Evolutionary conservation across 345 rosid genomes (phyloP).

Genomic region (Salix arbutifolia): DNA sequence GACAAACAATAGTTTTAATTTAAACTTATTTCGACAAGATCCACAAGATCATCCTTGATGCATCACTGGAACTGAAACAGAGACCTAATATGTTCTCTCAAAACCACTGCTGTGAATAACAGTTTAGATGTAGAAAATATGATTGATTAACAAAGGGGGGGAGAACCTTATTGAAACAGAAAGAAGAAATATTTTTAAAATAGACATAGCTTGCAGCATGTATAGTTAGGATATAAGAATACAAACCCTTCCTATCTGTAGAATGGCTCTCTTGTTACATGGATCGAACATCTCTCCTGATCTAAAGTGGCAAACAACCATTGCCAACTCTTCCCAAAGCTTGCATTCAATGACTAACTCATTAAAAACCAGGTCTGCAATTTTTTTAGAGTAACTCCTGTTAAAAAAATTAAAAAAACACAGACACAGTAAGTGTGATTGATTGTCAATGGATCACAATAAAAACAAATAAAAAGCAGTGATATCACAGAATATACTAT

Average conservation of each 20-base stretch:
- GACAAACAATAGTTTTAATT: too few species aligned
- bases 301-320: conserved; percentile 32
- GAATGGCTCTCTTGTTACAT: conserved; percentile 46
- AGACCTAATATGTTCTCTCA: too few species aligned
- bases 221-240: conserved; percentile 12
- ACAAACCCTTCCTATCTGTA: conserved; percentile 50
- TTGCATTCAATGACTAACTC: conserved; percentile 56
- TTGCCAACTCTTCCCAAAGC: conserved; percentile 56
- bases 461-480: not conserved
- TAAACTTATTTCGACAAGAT: too few species aligned
- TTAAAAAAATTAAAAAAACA: conserved; percentile 9
- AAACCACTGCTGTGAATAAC: too few species aligned
- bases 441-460: not conserved
- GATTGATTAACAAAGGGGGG: too few species aligned
- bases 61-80: too few species aligned
- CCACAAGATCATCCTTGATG: too few species aligned
- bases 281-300: conserved; percentile 56
- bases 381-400: conserved; percentile 49
- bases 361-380: conserved; percentile 50
- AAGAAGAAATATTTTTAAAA: not conserved
- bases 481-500: not conserved
- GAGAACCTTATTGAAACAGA: not conserved
- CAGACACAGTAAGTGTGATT: not conserved
- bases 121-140: too few species aligned
- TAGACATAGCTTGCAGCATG: not conserved